Percentiles rank a stretch among this genome's conserved stretches.
These are phyloP conservation scores for Candida maris DNA, from an alignment of 805 yeast species.

Conservation along the genomic window DNA sequence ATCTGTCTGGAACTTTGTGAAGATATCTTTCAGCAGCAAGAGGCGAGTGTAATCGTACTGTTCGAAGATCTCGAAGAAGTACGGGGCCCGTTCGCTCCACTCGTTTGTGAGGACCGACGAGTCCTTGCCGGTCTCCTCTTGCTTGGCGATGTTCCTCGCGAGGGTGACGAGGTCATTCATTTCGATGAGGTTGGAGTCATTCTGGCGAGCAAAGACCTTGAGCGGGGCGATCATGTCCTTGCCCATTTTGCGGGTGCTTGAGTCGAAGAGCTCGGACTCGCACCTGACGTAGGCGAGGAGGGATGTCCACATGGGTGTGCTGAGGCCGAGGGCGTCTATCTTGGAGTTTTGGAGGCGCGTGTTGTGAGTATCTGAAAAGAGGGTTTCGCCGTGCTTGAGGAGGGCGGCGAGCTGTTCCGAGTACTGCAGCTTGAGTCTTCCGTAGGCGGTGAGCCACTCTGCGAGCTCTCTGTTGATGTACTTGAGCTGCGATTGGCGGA, in stretches of 20 bases:
- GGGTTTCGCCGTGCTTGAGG: constrained; percentile 32
- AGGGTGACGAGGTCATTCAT: constrained; percentile 34
- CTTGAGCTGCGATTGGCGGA: constrained; percentile 54
- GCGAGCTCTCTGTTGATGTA: constrained; percentile 58
- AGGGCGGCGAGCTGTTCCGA: constrained; percentile 43
- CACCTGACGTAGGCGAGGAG: constrained; percentile 37
- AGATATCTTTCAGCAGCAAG: constrained; percentile 57
- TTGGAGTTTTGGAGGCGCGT: constrained; percentile 44
- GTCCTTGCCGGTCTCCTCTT: constrained; percentile 25
- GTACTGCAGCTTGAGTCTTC: constrained; percentile 45
- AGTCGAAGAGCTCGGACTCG: constrained; percentile 42
- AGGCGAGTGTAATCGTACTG: constrained; percentile 62
- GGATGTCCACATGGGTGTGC: constrained; percentile 42
- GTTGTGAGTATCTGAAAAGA: constrained; percentile 35
- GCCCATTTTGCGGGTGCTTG: constrained; percentile 51
- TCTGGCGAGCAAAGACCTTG: constrained; percentile 48
- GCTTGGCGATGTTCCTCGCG: constrained; percentile 20
- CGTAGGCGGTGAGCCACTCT: constrained; percentile 53
- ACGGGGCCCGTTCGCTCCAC: constrained; percentile 80
- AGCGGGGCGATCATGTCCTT: constrained; percentile 55
- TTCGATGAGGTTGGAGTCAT: constrained; percentile 42
- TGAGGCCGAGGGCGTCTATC: constrained; percentile 45
- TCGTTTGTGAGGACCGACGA: constrained; percentile 44
- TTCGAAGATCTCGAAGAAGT: constrained; percentile 70
- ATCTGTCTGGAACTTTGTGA: constrained; percentile 63